Conservation (phyloP, 2,329 filamentous ascomycete species). For the Eurotiales sp. region DNA sequence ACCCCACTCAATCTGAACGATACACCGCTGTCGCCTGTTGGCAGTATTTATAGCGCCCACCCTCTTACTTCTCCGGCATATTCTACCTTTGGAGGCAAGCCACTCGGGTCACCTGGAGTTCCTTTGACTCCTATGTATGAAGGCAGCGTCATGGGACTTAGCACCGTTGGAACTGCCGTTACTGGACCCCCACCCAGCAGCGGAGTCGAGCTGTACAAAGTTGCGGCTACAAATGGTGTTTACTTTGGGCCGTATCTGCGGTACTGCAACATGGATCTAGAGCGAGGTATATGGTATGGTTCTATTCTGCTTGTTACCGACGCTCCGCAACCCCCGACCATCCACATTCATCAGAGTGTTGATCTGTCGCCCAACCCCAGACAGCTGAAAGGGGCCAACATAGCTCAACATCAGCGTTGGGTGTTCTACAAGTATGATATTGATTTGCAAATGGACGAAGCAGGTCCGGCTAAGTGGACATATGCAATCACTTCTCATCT, state of each 20-base stretch:
- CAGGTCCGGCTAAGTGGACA: conserved; percentile 78
- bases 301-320: conserved; percentile 93
- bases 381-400: conserved; percentile 76
- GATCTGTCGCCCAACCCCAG: conserved; percentile 91
- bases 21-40: conserved; percentile 75
- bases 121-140: conserved; percentile 81
- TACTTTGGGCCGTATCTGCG: conserved; percentile 96
- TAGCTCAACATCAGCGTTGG: conserved; percentile 89
- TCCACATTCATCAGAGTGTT: conserved; percentile 85
- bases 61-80: conserved; percentile 67
- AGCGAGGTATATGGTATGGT: conserved; percentile 84
- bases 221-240: conserved; percentile 89
- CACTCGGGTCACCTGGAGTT: conserved; percentile 74
- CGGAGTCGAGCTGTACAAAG: conserved; percentile 90
- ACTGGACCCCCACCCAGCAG: conserved; percentile 74
- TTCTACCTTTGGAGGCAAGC: conserved; percentile 47
- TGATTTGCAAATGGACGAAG: conserved; percentile 83
- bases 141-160: conserved; percentile 55
- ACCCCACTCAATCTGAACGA: conserved; percentile 83
- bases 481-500: conserved; percentile 97
- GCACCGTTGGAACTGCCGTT: conserved; percentile 46
- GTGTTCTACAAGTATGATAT: conserved; percentile 94
- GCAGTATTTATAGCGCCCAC: conserved; percentile 68
- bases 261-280: conserved; percentile 96
- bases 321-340: conserved; percentile 85